phyloP scores from a whole-genome alignment of 2,329 filamentous ascomycete species.

The Cordyceps tenuipes region DNA sequence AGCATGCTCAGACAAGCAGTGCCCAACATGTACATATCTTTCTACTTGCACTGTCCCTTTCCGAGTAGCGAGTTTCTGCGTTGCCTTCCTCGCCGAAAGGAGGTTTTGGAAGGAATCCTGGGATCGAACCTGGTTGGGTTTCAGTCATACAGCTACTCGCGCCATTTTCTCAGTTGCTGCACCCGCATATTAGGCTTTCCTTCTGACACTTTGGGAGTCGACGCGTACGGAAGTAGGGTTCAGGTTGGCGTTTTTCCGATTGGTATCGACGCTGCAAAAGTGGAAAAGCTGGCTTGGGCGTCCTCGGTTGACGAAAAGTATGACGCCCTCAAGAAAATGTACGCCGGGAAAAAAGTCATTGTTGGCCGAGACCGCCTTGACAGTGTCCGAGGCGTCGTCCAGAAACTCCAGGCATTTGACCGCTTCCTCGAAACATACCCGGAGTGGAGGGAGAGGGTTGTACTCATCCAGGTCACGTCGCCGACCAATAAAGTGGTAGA shows the following conservation, averaged over 20 bases:
- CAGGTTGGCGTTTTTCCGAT: conserved; percentile 92
- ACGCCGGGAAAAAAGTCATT: conserved; percentile 88
- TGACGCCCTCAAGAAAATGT: conserved; percentile 63
- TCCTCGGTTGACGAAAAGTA: conserved; percentile 64
- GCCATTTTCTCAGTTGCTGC: conserved; percentile 91
- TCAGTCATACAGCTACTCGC: conserved; percentile 90
- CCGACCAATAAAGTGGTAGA: conserved; percentile 74
- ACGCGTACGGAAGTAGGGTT: conserved; percentile 81
- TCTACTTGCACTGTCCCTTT: conserved; percentile 91
- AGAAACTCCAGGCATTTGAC: conserved; percentile 92
- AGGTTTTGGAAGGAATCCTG: conserved; percentile 80
- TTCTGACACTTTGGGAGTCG: conserved; percentile 74
- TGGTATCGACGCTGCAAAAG: conserved; percentile 79
- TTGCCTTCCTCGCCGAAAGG: conserved; percentile 79
- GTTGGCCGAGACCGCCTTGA: conserved; percentile 92
- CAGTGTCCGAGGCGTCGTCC: conserved; percentile 85
- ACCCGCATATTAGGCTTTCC: conserved; percentile 86
- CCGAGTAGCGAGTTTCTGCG: conserved; percentile 93
- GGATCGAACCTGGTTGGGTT: conserved; percentile 92
- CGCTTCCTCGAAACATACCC: conserved; percentile 84
- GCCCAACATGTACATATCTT: conserved; percentile 86
- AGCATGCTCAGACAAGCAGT: conserved; percentile 79
- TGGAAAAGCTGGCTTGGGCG: conserved; percentile 66
- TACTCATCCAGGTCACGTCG: conserved; percentile 90
- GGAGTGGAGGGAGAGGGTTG: conserved; percentile 85